Percentiles rank a stretch among this genome's conserved stretches.
These are phyloP conservation scores for Trypanosoma melophagium DNA, from an alignment of 208 protist species.

Conservation along the genomic window DNA sequence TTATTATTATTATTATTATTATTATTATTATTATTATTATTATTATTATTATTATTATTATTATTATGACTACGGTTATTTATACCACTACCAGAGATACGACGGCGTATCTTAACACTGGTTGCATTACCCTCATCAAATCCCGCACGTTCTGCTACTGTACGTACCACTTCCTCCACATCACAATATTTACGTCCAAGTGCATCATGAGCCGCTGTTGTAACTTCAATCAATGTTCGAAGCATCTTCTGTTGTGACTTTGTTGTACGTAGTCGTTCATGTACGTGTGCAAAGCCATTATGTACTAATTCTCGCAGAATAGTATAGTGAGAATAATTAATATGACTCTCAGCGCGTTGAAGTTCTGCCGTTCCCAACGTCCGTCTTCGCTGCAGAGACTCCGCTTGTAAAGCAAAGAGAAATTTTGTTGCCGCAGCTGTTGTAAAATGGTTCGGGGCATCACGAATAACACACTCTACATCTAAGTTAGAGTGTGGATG, in stretches of 20 bases:
- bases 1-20: neutral
- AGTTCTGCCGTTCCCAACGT: conserved; percentile 16
- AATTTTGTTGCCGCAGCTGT: conserved; percentile 37
- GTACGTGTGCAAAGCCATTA: conserved; percentile 42
- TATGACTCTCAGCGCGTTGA: conserved; percentile 24
- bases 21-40: neutral
- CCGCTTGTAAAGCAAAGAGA: conserved; percentile 44
- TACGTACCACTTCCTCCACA: conserved; percentile 44
- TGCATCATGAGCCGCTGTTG: conserved; percentile 36
- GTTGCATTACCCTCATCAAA: conserved; percentile 38
- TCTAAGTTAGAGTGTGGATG: conserved; percentile 57
- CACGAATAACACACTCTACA: conserved; percentile 50
- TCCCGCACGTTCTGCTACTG: conserved; percentile 42
- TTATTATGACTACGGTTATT: too few species aligned
- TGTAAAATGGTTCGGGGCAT: conserved; percentile 43
- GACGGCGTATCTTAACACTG: conserved; percentile 16
- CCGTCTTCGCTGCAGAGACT: conserved; percentile 32
- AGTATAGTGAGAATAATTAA: conserved; percentile 48
- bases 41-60: neutral
- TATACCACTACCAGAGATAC: neutral
- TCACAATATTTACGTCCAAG: conserved; percentile 43
- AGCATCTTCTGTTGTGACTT: conserved; percentile 48
- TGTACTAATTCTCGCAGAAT: conserved; percentile 54
- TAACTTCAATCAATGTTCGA: conserved; percentile 37
- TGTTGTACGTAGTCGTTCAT: conserved; percentile 36